phyloP scores from a whole-genome alignment of 495 filamentous ascomycete genomes.

The Saxophila tyrrhenica region DNA sequence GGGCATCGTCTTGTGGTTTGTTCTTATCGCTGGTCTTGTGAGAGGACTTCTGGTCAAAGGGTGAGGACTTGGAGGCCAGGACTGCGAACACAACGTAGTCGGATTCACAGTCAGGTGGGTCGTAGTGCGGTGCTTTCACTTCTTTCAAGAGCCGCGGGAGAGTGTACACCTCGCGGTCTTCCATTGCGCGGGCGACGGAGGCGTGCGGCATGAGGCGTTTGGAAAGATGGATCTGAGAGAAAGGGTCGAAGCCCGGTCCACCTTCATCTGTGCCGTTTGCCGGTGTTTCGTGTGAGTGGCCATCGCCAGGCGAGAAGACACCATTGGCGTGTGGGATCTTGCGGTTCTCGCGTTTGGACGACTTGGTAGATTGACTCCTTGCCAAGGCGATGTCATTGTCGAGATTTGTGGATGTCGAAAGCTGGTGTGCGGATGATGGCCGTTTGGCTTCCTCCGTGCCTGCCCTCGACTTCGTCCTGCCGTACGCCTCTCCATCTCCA shows the following conservation, averaged over 20 bases:
- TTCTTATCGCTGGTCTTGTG: conserved; percentile 34
- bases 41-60: conserved; percentile 51
- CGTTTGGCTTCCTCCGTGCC: background rate
- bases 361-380: background rate
- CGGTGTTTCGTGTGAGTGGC: background rate
- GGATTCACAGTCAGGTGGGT: conserved; percentile 68
- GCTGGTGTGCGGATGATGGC: conserved; percentile 1
- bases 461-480: background rate
- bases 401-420: background rate
- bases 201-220: conserved; percentile 78
- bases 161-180: conserved; percentile 61
- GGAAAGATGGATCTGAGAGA: conserved; percentile 72
- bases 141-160: conserved; percentile 73
- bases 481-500: background rate
- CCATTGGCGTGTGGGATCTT: background rate
- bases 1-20: conserved; percentile 30
- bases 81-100: conserved; percentile 84
- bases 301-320: background rate
- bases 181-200: conserved; percentile 60
- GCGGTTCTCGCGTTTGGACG: background rate
- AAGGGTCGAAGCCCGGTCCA: conserved; percentile 55
- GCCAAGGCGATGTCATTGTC: background rate
- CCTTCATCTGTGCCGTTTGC: background rate
- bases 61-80: conserved; percentile 74
- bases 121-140: conserved; percentile 74